phyloP scores from a whole-genome alignment of 192 early-diverging fungal genomes.

The Glomus cerebriforme region DNA sequence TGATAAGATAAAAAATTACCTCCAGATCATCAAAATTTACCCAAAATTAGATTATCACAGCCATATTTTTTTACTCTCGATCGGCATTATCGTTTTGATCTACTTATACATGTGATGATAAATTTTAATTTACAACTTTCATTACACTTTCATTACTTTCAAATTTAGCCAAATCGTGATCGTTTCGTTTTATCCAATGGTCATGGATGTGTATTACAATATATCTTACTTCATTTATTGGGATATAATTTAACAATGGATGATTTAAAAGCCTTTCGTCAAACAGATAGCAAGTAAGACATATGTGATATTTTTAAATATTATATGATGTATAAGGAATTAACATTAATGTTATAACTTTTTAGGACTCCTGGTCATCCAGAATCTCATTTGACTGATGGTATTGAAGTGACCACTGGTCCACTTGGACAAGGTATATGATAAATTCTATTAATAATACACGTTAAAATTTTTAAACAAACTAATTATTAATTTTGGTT shows the following conservation, averaged over 20 bases:
- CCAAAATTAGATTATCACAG: too few species aligned
- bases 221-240: slow-evolving; percentile 83
- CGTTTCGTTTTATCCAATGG: slow-evolving; percentile 98
- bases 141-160: neutral
- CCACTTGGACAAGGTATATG: slow-evolving; percentile 47
- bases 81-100: neutral
- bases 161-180: slow-evolving; percentile 83
- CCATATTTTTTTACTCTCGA: neutral
- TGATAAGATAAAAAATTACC: too few species aligned
- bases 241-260: slow-evolving; percentile 88
- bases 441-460: neutral
- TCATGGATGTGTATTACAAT: slow-evolving; percentile 94
- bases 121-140: neutral
- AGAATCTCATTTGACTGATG: slow-evolving; percentile 81
- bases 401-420: slow-evolving; percentile 93
- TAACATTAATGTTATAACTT: neutral
- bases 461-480: neutral
- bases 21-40: neutral
- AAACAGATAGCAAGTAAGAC: slow-evolving; percentile 75
- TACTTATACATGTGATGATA: slow-evolving; percentile 4
- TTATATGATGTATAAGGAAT: neutral
- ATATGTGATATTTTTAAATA: neutral
- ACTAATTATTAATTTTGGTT: too few species aligned
- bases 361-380: slow-evolving; percentile 95
- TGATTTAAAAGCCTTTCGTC: slow-evolving; percentile 91